phyloP scores from a whole-genome alignment of 2,329 filamentous ascomycete species.

The Botrytis pseudocinerea region DNA sequence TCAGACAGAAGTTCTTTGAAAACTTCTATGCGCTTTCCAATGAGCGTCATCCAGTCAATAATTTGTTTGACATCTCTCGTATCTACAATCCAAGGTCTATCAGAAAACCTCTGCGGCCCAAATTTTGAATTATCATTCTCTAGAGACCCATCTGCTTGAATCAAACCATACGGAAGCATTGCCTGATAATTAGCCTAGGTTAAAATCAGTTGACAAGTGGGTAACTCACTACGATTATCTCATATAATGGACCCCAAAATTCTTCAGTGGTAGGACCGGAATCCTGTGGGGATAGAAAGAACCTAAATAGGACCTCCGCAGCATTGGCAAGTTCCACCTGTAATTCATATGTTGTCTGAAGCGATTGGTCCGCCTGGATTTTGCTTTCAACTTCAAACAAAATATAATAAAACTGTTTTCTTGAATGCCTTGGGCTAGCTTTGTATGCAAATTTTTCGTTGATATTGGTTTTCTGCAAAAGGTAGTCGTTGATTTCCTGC shows the following conservation, averaged over 20 bases:
- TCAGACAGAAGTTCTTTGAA: slow-evolving; percentile 5
- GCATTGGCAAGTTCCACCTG: slow-evolving; percentile 46
- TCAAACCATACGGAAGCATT: slow-evolving; percentile 1
- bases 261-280: slow-evolving; percentile 45
- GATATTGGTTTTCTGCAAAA: slow-evolving; percentile 4
- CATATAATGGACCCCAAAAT: slow-evolving; percentile 48
- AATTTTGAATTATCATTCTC: neutral
- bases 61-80: neutral
- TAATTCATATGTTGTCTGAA: slow-evolving; percentile 31
- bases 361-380: slow-evolving; percentile 27
- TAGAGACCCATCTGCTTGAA: neutral
- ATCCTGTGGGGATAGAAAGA: slow-evolving; percentile 46
- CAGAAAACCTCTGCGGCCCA: neutral
- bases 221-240: slow-evolving; percentile 38
- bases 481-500: slow-evolving; percentile 9
- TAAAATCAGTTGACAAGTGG: neutral
- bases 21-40: neutral
- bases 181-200: slow-evolving; percentile 3
- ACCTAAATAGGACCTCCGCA: slow-evolving; percentile 45
- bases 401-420: neutral
- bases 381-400: slow-evolving; percentile 25
- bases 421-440: slow-evolving; percentile 1
- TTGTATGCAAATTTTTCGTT: slow-evolving; percentile 1
- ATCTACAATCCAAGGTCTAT: neutral
- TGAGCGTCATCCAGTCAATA: neutral